Conservation (phyloP, 140 eudicot genomes). For the Oenanthe javanica region DNA sequence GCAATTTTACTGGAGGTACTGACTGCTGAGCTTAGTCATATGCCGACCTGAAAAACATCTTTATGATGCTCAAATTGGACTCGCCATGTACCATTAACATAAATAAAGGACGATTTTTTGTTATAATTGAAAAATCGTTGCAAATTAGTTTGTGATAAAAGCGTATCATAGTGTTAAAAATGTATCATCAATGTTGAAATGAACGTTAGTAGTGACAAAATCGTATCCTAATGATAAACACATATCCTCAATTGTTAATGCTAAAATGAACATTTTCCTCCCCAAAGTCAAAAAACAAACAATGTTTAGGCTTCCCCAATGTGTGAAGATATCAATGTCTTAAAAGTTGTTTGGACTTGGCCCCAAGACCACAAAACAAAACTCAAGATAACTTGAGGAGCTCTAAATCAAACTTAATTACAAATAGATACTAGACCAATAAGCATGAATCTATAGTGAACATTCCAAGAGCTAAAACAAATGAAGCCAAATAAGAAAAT, state of each 20-base stretch:
- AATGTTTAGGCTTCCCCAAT: neutral
- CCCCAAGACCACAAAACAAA: neutral
- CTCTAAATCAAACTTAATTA: neutral
- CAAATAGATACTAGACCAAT: neutral
- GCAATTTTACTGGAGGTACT: neutral
- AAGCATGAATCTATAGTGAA: neutral
- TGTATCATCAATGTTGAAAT: neutral
- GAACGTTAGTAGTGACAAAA: too few species aligned
- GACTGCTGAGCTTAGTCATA: neutral
- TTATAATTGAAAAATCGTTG: neutral
- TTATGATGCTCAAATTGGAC: neutral
- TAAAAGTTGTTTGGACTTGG: conserved; percentile 6
- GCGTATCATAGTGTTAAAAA: neutral
- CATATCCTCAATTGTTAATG: neutral
- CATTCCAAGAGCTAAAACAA: conserved; percentile 13
- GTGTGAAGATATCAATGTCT: conserved; percentile 6
- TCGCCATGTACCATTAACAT: neutral
- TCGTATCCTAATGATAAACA: neutral
- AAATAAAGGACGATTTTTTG: neutral
- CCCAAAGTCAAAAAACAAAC: neutral
- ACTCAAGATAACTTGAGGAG: neutral
- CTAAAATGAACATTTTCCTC: neutral
- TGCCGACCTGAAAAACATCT: neutral
- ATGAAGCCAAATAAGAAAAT: conserved; percentile 3
- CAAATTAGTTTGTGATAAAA: neutral